Base-by-base conservation (phyloP, 163 green algal genomes). In the Smithsoniella earleae region DNA sequence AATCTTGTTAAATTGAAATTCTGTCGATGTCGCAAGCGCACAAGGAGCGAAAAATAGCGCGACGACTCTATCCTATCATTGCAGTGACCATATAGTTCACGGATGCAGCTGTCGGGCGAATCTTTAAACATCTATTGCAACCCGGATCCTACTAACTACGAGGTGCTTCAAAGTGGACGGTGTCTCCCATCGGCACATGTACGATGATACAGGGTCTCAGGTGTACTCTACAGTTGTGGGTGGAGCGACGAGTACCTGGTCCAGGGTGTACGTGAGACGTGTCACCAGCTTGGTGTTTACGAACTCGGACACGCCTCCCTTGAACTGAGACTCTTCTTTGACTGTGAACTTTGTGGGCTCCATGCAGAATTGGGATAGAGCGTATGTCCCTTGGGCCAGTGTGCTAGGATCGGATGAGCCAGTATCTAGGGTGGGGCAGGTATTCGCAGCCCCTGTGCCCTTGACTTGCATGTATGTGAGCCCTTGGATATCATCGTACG, bases 381-480 rank as follows among this genome's bases (percentile, higher is more conserved):
- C 90, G 91, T 99, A 99, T 76, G 83, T 87, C 62, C 94, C 94
- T 28, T 88, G 64, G 84, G 95, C 90, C 40, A 96, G 72, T 20
- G 13, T 52, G 54, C 66, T 78, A 5, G 82, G 74, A 74, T 86
- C 81, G 65, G 81, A 82, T 75, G 78, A 78, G 64, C 81, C 84
- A 36, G 22, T 46, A 62, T 85, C 80, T 62, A 95, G 66, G 16
- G 94, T 88, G 13, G 94, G 88, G 94, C 94, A 98, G 49, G 94
- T 97, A 89, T 98, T 98, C 80, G 94, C 94, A 72, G 96, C 80
- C 75, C 94, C 94, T 22, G 82, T 92, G 73, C 94, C 94, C 89
- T 99, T 99, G 40, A 99, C 91, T 84, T 99, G 91, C 43, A 96
- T 80, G 87, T 98, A 98, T 74, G 94, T 97, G 77, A 97, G 84